Conservation (phyloP, 2,329 filamentous ascomycete species). For the Penicillium rolfsii region DNA sequence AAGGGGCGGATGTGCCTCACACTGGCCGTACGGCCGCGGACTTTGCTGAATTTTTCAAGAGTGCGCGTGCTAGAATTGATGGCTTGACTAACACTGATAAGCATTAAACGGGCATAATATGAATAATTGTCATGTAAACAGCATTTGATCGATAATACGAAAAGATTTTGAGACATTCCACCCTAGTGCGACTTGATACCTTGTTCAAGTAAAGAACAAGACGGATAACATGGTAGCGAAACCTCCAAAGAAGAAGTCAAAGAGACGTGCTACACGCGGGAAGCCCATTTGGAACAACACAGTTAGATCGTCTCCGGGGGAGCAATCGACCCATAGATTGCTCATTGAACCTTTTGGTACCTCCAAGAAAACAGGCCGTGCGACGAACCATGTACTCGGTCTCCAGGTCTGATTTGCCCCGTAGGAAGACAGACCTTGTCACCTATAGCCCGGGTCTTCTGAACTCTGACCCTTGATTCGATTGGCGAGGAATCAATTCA, state of each 20-base stretch:
- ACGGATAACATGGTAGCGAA: background rate
- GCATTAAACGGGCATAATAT: conserved; percentile 14
- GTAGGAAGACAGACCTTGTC: background rate
- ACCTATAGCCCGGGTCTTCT: background rate
- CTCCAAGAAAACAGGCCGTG: background rate
- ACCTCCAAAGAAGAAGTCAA: background rate
- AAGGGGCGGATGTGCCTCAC: conserved; percentile 26
- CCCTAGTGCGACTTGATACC: background rate
- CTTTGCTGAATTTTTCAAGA: conserved; percentile 16
- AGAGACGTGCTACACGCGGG: background rate
- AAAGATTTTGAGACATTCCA: background rate
- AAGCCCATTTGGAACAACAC: background rate
- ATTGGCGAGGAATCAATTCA: background rate
- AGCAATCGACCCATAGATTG: background rate
- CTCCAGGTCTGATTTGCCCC: background rate
- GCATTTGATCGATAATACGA: background rate
- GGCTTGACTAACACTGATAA: conserved; percentile 28
- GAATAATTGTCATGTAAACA: background rate
- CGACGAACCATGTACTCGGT: background rate
- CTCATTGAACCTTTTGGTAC: background rate
- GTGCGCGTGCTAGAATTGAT: conserved; percentile 26
- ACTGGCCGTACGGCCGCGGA: conserved; percentile 19
- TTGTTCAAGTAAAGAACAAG: background rate
- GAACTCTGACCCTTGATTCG: background rate
- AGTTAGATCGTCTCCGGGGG: background rate